Evolutionary conservation across 441 rosid species (phyloP), one percentile per base, ranked within the genome.

Genomic region (Populus trichocarpa): DNA sequence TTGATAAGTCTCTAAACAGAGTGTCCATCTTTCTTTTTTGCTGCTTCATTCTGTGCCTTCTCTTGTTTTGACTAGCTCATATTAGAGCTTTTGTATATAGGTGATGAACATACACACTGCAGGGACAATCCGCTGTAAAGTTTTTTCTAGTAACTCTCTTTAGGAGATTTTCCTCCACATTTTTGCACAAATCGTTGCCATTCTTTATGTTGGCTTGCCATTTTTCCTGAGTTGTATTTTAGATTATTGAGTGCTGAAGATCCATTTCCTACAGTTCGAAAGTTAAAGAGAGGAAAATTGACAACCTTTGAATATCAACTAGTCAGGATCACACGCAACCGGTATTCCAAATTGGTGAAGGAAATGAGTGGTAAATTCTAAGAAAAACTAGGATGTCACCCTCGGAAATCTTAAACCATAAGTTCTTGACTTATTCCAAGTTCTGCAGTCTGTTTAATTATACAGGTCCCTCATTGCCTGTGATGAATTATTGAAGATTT

Each of bases 1-100:
- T 84, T 16, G 88, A 90, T 50, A 89, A 87, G 77, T 93, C 92
- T 67, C 85, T 93, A 30, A 86, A 90, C 72, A 88, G 97, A 84
- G 84, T 93, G 35, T 87, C 95, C 0, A 72, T 89, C 81, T 93
- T 90, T 82, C 87, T 93, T 63, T 83, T 89, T 69, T 90, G 93
- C 65, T 93, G 93, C 89, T 81, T 93, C 50, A 30, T 92, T 81
- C 80, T 93, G 68, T 93, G 97, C 77, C 91, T 93, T 50, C 78
- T 93, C 12, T 86, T 92, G 75, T 92, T 92, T 82, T 93, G 88
- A 89, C 72, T 46, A 63, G 23, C 61, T 77, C 42, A 50, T 23
- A 12, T 35, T 59, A 57, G 61, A 77, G 84, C 71, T 77, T 71
- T 46, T 81, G 69, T 77, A 69, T 76, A 66, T 74, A 42, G 35